Conservation (phyloP, 2,329 filamentous ascomycete species). For the Podosphaera xanthii region DNA sequence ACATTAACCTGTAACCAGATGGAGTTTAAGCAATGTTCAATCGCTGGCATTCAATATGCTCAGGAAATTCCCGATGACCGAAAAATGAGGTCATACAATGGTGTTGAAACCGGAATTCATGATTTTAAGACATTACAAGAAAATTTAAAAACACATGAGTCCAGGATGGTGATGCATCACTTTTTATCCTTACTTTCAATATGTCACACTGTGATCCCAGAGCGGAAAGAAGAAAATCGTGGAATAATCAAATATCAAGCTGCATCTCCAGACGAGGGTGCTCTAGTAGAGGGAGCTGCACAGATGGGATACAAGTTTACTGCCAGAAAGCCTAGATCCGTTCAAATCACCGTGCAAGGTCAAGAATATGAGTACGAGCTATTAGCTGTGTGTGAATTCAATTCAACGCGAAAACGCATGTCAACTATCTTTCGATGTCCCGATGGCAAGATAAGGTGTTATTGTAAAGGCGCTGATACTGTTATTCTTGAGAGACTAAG, state of each 20-base stretch:
- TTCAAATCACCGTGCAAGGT: conserved; percentile 59
- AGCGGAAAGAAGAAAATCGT: conserved; percentile 53
- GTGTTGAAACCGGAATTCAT: conserved; percentile 45
- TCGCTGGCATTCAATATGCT: conserved; percentile 81
- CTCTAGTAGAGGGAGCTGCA: conserved; percentile 80
- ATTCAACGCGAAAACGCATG: conserved; percentile 93
- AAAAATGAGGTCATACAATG: conserved; percentile 55
- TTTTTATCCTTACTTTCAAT: conserved; percentile 72
- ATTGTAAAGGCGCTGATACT: conserved; percentile 92
- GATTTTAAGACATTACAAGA: conserved; percentile 41
- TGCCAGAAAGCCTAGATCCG: conserved; percentile 69
- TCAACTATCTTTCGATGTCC: conserved; percentile 92
- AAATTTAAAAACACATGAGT: conserved; percentile 34
- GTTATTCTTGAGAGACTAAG: conserved; percentile 84
- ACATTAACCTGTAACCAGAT: conserved; percentile 97
- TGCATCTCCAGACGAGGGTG: conserved; percentile 88
- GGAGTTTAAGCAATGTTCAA: conserved; percentile 92
- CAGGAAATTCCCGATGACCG: conserved; percentile 83
- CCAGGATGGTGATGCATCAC: conserved; percentile 46
- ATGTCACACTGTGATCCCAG: conserved; percentile 94
- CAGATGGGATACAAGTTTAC: conserved; percentile 72
- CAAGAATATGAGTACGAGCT: conserved; percentile 65
- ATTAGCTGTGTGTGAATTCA: conserved; percentile 95
- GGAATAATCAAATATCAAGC: conserved; percentile 91
- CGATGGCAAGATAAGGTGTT: conserved; percentile 81